Percentiles rank a stretch among this genome's conserved stretches.
phyloP scores from a whole-genome alignment of 75 land plant species.

The Cryptomeria japonica region DNA sequence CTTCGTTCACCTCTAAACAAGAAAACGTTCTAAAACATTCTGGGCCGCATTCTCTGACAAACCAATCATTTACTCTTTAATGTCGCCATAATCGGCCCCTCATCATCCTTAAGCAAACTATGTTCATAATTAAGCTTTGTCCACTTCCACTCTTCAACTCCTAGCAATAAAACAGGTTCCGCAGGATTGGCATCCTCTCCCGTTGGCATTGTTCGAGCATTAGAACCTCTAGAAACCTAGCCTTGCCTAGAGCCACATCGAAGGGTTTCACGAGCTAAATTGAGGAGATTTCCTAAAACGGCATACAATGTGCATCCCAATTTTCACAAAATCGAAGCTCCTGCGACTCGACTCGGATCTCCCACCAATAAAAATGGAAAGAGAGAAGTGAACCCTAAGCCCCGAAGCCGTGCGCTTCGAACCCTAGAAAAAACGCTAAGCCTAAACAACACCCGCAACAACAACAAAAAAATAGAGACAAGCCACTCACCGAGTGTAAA shows the following conservation, averaged over 20 bases:
- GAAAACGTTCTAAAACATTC: no score
- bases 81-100: background rate
- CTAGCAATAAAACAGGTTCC: background rate
- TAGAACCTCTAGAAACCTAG: background rate
- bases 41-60: no score
- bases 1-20: no score
- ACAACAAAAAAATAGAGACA: background rate
- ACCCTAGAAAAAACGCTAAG: background rate
- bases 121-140: background rate
- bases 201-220: background rate
- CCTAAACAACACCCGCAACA: background rate
- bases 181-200: background rate
- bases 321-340: background rate
- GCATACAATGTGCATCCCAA: background rate
- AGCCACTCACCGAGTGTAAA: background rate
- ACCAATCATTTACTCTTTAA: no score
- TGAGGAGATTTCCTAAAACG: background rate
- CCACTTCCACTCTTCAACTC: background rate
- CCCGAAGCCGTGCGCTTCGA: background rate
- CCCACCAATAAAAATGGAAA: background rate
- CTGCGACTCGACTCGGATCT: background rate
- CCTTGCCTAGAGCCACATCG: background rate
- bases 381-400: background rate
- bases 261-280: background rate
- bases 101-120: background rate